Percentiles rank a stretch among this genome's conserved stretches.
Evolutionary conservation across 257 asterid species (phyloP).

Genomic region (Oldenlandia corymbosa): DNA sequence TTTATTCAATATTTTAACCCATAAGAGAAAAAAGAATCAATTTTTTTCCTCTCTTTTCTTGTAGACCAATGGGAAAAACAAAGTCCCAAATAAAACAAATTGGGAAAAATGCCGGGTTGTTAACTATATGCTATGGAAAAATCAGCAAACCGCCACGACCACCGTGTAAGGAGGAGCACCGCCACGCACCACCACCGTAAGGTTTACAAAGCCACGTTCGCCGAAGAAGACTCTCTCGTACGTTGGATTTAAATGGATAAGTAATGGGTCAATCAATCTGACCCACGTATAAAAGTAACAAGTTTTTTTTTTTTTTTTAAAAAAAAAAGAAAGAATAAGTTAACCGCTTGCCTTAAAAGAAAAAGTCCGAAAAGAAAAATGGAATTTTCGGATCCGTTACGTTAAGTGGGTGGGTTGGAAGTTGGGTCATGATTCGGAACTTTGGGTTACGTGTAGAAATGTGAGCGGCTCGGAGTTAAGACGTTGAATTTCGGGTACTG

Average conservation of each 20-base stretch:
- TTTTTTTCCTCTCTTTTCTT: background rate
- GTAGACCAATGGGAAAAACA: constrained; percentile 15
- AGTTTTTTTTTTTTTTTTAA: too few species aligned
- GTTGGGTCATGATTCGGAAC: background rate
- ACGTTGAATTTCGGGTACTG: background rate
- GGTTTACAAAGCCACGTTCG: background rate
- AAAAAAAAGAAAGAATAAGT: too few species aligned
- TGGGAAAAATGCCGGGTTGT: constrained; percentile 5
- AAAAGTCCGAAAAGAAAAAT: background rate
- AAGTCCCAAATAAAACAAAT: background rate
- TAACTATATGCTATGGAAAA: background rate
- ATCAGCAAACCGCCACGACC: constrained; percentile 9
- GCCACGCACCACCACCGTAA: background rate
- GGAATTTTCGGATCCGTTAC: background rate
- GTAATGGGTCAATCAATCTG: background rate
- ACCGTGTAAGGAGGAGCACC: constrained; percentile 5
- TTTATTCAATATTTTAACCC: too few species aligned
- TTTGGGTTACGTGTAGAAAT: background rate
- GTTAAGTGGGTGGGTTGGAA: background rate
- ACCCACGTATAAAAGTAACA: background rate
- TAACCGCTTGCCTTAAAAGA: background rate
- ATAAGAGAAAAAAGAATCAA: too few species aligned
- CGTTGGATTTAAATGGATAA: background rate
- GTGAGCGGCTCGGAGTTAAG: background rate
- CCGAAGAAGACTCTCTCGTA: background rate